Percentiles rank a stretch among this genome's conserved stretches.
Evolutionary conservation across 805 yeast genomes (phyloP).

Genomic region (Wickerhamiella parazyma): DNA sequence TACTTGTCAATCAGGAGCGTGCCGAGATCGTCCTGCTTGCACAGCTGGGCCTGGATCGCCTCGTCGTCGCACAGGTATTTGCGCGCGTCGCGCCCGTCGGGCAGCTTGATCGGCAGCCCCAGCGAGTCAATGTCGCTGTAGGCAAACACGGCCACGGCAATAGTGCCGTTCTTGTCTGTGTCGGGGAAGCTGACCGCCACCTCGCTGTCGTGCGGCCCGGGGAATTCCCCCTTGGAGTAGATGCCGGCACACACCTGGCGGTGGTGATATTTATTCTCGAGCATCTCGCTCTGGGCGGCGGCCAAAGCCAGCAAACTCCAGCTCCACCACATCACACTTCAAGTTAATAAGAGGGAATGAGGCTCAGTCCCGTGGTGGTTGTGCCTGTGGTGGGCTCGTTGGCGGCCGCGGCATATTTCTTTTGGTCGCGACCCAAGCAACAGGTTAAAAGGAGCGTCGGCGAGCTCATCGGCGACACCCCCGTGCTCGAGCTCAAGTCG

Average conservation of each 20-base stretch:
- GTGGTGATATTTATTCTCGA: constrained; percentile 33
- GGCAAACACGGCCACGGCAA: constrained; percentile 59
- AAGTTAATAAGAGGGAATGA: too few species aligned
- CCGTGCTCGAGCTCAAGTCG: constrained; percentile 59
- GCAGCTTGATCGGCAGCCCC: constrained; percentile 41
- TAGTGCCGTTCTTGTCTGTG: constrained; percentile 6
- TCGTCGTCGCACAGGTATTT: constrained; percentile 64
- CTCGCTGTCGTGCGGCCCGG: constrained; percentile 35
- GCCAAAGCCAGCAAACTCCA: constrained; percentile 9
- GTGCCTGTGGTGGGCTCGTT: not conserved
- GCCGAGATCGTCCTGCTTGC: constrained; percentile 43
- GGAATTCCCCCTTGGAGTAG: constrained; percentile 78
- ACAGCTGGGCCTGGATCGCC: constrained; percentile 44
- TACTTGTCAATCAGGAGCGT: constrained; percentile 43
- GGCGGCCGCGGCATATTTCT: not conserved
- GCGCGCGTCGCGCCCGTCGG: constrained; percentile 21
- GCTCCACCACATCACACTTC: not conserved
- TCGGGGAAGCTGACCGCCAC: constrained; percentile 15
- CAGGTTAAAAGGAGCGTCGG: constrained; percentile 11
- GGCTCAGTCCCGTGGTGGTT: not conserved
- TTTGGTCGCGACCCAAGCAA: not conserved
- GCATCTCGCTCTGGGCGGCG: constrained; percentile 15
- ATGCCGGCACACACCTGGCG: constrained; percentile 79
- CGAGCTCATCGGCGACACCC: constrained; percentile 87
- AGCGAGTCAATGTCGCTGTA: constrained; percentile 59